Evolutionary conservation across 169 alveolate genomes (phyloP).

Genomic region (Plasmodium relictum): DNA sequence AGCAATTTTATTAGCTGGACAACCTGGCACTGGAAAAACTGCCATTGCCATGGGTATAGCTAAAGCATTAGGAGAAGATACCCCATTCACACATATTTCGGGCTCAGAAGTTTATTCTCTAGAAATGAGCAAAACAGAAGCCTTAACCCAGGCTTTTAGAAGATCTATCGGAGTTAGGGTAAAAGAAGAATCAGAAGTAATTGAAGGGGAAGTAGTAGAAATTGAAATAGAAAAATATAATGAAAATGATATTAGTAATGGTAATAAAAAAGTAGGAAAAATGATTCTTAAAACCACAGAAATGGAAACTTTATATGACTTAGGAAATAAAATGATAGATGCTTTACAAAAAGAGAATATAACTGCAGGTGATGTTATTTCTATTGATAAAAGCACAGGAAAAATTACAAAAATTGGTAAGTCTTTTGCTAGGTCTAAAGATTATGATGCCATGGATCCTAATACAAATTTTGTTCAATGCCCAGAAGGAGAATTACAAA

Average conservation of each 20-base stretch:
- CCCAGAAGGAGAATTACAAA: slow-evolving; percentile 99
- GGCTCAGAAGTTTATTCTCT: slow-evolving; percentile 99
- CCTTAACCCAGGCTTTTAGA: slow-evolving; percentile 96
- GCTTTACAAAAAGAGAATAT: slow-evolving; percentile 88
- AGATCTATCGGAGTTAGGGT: slow-evolving; percentile 99
- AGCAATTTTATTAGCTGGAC: slow-evolving; percentile 98
- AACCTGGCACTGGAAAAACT: slow-evolving; percentile 99
- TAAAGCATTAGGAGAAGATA: slow-evolving; percentile 96
- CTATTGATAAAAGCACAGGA: slow-evolving; percentile 98
- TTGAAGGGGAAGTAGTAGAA: slow-evolving; percentile 99
- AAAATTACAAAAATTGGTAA: slow-evolving; percentile 97
- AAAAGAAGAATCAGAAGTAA: slow-evolving; percentile 98
- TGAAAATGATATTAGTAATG: slow-evolving; percentile 77
- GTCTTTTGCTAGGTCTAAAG: slow-evolving; percentile 96
- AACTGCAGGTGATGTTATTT: slow-evolving; percentile 96
- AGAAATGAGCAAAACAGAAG: slow-evolving; percentile 98
- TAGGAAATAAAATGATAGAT: slow-evolving; percentile 96
- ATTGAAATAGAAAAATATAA: slow-evolving; percentile 94
- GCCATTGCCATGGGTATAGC: slow-evolving; percentile 99
- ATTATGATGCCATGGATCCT: slow-evolving; percentile 99
- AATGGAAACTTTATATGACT: slow-evolving; percentile 98
- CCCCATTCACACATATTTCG: slow-evolving; percentile 98
- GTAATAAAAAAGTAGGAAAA: slow-evolving; percentile 91
- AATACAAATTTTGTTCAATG: slow-evolving; percentile 93
- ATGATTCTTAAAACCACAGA: slow-evolving; percentile 98